A percentile compares a stretch with the other conserved stretches of the same genome.
phyloP scores from a whole-genome alignment of 2,329 filamentous ascomycete genomes.

The Lasiodiplodia gonubiensis region DNA sequence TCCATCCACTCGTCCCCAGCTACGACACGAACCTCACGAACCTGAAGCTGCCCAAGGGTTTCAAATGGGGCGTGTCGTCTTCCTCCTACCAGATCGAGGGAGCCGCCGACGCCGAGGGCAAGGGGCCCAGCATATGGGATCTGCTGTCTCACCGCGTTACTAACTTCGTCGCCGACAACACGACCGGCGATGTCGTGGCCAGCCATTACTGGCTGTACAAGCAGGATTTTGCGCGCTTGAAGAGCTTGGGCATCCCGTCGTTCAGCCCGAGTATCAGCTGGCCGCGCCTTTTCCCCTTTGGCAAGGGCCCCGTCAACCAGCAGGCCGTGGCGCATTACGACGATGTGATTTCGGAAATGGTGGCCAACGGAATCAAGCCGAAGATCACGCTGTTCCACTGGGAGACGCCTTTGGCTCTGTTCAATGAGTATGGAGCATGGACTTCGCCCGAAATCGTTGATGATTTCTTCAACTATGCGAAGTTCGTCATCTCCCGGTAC shows the following conservation, averaged over 20 bases:
- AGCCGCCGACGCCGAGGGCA: slow-evolving; percentile 51
- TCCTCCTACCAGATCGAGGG: slow-evolving; percentile 52
- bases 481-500: slow-evolving; percentile 50
- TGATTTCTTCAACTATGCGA: slow-evolving; percentile 51
- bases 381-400: slow-evolving; percentile 51
- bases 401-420: slow-evolving; percentile 51
- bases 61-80: slow-evolving; percentile 51
- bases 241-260: slow-evolving; percentile 39
- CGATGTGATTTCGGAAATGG: slow-evolving; percentile 46
- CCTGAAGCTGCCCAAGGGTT: slow-evolving; percentile 50
- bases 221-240: slow-evolving; percentile 50
- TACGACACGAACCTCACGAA: slow-evolving; percentile 41
- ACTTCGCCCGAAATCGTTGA: slow-evolving; percentile 48
- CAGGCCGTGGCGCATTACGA: slow-evolving; percentile 48
- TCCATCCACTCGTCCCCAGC: slow-evolving; percentile 52
- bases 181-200: slow-evolving; percentile 49
- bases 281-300: slow-evolving; percentile 48
- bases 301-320: slow-evolving; percentile 45
- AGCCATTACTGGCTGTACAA: slow-evolving; percentile 53
- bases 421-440: slow-evolving; percentile 51
- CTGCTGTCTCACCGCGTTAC: slow-evolving; percentile 50
- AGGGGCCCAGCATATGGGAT: slow-evolving; percentile 53
- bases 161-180: slow-evolving; percentile 49
- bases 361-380: slow-evolving; percentile 44
- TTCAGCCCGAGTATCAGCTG: slow-evolving; percentile 48